Percentiles rank a stretch among this genome's conserved stretches.
Conservation (phyloP, 2,329 filamentous ascomycete species). For the Nigrospora oryzae region DNA sequence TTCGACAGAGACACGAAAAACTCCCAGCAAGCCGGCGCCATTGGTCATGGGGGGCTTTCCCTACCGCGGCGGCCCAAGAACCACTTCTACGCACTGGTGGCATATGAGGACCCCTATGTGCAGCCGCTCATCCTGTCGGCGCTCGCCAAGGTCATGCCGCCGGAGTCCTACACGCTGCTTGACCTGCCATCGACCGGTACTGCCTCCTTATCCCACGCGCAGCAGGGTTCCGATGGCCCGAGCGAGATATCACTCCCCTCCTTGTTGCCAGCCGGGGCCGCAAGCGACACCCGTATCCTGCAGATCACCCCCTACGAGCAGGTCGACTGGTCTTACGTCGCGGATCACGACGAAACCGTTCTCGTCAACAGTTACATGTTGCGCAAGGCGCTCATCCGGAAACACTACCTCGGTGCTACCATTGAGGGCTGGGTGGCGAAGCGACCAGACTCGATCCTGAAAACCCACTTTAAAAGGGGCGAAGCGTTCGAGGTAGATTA, state of each 20-base stretch:
- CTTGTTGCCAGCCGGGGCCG: constrained; percentile 22
- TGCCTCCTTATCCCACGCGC: neutral
- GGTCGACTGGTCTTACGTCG: constrained; percentile 73
- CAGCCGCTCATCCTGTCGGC: constrained; percentile 75
- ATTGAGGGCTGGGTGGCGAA: constrained; percentile 82
- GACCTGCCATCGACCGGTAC: constrained; percentile 25
- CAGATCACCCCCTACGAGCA: constrained; percentile 83
- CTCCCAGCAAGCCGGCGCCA: too few relatives aligned
- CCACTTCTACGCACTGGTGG: constrained; percentile 61
- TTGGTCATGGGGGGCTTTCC: constrained; percentile 1
- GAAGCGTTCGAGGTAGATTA: constrained; percentile 94
- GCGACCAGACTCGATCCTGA: constrained; percentile 62
- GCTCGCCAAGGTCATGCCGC: constrained; percentile 53
- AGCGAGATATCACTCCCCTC: constrained; percentile 25
- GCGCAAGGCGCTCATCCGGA: constrained; percentile 90
- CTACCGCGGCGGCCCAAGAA: constrained; percentile 15
- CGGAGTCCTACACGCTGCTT: constrained; percentile 45
- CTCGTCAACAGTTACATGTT: constrained; percentile 89
- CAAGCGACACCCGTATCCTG: constrained; percentile 44
- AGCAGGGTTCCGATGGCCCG: constrained; percentile 7
- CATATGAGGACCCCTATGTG: constrained; percentile 85
- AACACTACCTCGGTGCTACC: constrained; percentile 84
- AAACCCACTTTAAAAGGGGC: constrained; percentile 62
- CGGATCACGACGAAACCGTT: constrained; percentile 49
- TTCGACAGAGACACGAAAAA: too few relatives aligned